Percentiles rank a stretch among this genome's conserved stretches.
These are phyloP conservation scores for Fusarium algeriense DNA, from an alignment of 2,329 filamentous ascomycete species.

Conservation along the genomic window DNA sequence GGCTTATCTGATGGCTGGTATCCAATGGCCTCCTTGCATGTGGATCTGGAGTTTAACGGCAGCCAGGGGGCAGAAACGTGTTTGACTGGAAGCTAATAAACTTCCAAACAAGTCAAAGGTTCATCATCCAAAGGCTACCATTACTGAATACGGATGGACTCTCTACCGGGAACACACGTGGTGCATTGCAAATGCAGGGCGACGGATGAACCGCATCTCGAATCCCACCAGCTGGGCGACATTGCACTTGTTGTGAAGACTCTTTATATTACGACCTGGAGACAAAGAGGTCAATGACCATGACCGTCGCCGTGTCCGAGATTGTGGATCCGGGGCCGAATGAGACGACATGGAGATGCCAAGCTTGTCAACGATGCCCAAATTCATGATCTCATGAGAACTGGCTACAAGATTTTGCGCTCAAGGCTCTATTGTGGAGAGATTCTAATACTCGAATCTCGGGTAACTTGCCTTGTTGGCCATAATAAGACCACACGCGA, in stretches of 20 bases:
- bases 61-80: conserved; percentile 21
- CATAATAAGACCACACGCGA: neutral
- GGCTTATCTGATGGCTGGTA: conserved; percentile 5
- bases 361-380: conserved; percentile 2
- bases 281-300: conserved; percentile 9
- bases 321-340: conserved; percentile 23
- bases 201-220: conserved; percentile 43
- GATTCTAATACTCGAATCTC: conserved; percentile 4
- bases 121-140: conserved; percentile 2
- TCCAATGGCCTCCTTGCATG: conserved; percentile 2
- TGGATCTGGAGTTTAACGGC: conserved; percentile 18
- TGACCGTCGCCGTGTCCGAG: conserved; percentile 9
- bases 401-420: neutral
- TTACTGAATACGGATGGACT: conserved; percentile 5
- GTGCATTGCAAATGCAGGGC: conserved; percentile 45
- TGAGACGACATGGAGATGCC: neutral
- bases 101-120: neutral
- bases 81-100: conserved; percentile 13
- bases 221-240: conserved; percentile 39
- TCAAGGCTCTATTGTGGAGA: neutral
- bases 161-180: conserved; percentile 43
- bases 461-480: conserved; percentile 8
- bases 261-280: conserved; percentile 8
- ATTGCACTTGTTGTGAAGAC: conserved; percentile 8
- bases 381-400: conserved; percentile 20